These are phyloP conservation scores for Chlorella variabilis DNA, from an alignment of 163 green algal genomes.

Conservation along the genomic window DNA sequence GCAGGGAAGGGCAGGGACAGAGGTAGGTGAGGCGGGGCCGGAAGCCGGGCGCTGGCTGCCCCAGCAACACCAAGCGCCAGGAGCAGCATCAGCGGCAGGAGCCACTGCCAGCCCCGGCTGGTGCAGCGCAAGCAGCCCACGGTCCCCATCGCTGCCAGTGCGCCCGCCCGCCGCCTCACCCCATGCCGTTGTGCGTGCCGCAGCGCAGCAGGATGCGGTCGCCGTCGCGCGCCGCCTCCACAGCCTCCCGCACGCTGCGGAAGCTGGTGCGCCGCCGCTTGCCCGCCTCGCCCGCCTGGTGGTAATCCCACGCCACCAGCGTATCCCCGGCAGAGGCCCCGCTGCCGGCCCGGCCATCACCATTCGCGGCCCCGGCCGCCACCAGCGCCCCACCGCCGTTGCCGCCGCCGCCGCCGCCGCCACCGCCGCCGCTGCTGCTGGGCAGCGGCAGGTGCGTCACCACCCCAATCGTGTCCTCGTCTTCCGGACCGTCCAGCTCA, in stretches of 20 bases:
- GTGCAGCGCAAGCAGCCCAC: too few species aligned
- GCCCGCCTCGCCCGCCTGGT: background rate
- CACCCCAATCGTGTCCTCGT: conserved; percentile 12
- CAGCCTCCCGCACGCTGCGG: conserved; percentile 66
- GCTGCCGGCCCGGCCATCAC: background rate
- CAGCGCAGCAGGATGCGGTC: conserved; percentile 74
- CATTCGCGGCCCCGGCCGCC: too few species aligned
- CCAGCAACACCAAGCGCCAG: too few species aligned
- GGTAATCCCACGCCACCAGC: conserved; percentile 23
- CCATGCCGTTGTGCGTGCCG: conserved; percentile 77
- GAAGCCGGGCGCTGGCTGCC: too few species aligned
- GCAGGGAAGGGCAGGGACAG: too few species aligned
- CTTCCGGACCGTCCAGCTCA: conserved; percentile 57
- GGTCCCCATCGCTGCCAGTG: background rate
- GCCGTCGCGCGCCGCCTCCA: conserved; percentile 73
- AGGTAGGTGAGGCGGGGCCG: too few species aligned
- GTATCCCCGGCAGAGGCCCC: background rate
- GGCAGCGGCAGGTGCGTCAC: conserved; percentile 10
- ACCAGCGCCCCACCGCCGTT: background rate
- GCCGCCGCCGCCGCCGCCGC: background rate
- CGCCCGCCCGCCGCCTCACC: conserved; percentile 17
- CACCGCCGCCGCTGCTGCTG: background rate
- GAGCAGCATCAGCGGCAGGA: too few species aligned
- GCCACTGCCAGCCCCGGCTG: too few species aligned
- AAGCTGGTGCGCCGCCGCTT: conserved; percentile 57